These are phyloP conservation scores for Entonaema liquescens DNA, from an alignment of 495 filamentous ascomycete genomes.

Conservation along the genomic window DNA sequence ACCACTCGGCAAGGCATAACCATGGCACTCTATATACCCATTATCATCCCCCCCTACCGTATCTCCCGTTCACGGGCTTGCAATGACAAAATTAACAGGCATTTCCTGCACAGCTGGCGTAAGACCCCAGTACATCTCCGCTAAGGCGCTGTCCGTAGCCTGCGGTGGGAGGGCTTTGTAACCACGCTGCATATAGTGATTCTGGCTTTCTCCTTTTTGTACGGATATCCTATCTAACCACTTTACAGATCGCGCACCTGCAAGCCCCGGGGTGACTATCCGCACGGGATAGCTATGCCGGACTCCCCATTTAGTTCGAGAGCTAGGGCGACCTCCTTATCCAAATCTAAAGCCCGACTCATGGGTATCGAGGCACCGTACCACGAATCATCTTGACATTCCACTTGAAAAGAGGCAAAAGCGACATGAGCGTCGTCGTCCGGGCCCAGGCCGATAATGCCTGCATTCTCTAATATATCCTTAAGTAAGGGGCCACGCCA, in stretches of 20 bases:
- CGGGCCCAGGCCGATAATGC: not conserved
- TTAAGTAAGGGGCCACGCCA: conserved; percentile 64
- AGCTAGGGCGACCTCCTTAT: conserved; percentile 65
- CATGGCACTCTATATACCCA: conserved; percentile 6
- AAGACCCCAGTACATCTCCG: conserved; percentile 60
- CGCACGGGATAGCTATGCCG: conserved; percentile 67
- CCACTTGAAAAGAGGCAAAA: conserved; percentile 18
- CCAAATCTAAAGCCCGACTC: conserved; percentile 56
- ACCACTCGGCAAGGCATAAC: conserved; percentile 14
- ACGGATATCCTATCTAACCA: conserved; percentile 66
- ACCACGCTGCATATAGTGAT: conserved; percentile 64
- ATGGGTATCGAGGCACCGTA: conserved; percentile 67
- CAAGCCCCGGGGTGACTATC: conserved; percentile 64
- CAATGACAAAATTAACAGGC: conserved; percentile 60
- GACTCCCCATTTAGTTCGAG: conserved; percentile 62
- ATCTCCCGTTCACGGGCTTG: conserved; percentile 48
- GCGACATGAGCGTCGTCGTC: conserved; percentile 1
- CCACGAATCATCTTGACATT: conserved; percentile 45
- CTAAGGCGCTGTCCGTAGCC: conserved; percentile 53
- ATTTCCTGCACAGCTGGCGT: conserved; percentile 63
- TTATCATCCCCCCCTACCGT: conserved; percentile 3
- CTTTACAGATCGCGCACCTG: conserved; percentile 66
- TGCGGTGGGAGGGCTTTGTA: conserved; percentile 67
- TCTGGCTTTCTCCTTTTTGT: conserved; percentile 59
- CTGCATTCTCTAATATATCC: conserved; percentile 63